A percentile compares a stretch with the other conserved stretches of the same genome.
phyloP scores from a whole-genome alignment of 176 grass and related monocot species.

The Miscanthus lutarioriparius region DNA sequence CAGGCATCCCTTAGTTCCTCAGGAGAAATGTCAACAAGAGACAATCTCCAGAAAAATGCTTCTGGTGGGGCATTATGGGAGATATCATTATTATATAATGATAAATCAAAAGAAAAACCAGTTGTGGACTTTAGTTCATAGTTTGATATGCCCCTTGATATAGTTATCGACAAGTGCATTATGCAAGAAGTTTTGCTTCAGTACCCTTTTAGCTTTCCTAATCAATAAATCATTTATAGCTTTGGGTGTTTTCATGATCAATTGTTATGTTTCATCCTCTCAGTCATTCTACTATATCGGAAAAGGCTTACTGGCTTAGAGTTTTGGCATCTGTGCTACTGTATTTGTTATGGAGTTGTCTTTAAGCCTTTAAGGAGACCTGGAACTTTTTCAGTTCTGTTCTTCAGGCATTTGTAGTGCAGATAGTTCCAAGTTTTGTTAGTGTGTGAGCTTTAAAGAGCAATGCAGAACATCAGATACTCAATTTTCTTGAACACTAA shows the following conservation, averaged over 20 bases:
- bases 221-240: not conserved
- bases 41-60: conserved; percentile 32
- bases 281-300: conserved; percentile 7
- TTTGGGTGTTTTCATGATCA: conserved; percentile 6
- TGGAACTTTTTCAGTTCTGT: not conserved
- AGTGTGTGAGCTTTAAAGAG: not conserved
- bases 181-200: conserved; percentile 87
- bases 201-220: conserved; percentile 71
- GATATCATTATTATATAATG: conserved; percentile 60
- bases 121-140: conserved; percentile 36
- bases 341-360: not conserved
- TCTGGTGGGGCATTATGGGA: conserved; percentile 79
- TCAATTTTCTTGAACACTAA: conserved; percentile 6
- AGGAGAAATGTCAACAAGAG: conserved; percentile 38
- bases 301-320: not conserved
- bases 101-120: conserved; percentile 41
- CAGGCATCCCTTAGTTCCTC: conserved; percentile 38
- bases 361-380: not conserved
- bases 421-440: not conserved
- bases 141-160: conserved; percentile 79
- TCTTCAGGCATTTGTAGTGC: not conserved
- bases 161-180: conserved; percentile 88
- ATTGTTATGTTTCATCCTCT: not conserved
- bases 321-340: not conserved
- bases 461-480: not conserved